A percentile compares a stretch with the other conserved stretches of the same genome.
Conservation (phyloP, 2,329 filamentous ascomycete genomes). For the Hirsutella minnesotensis region DNA sequence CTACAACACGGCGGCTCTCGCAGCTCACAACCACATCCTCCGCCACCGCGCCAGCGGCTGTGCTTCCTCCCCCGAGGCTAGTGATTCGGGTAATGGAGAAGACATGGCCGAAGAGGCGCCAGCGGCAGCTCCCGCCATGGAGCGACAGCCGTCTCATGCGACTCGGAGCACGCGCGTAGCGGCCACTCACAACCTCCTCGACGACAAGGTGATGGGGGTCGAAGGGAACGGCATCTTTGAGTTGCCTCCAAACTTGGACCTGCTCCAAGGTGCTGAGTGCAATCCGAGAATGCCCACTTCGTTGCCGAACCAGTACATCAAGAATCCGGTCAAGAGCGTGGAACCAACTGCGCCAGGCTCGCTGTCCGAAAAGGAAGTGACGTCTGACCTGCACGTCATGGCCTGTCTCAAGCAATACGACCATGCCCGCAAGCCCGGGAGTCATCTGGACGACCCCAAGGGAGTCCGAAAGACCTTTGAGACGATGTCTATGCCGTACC, state of each 20-base stretch:
- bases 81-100: constrained; percentile 39
- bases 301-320: constrained; percentile 46
- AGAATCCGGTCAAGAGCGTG: constrained; percentile 39
- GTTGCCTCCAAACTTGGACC: constrained; percentile 44
- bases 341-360: constrained; percentile 45
- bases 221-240: constrained; percentile 50
- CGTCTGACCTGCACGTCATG: constrained; percentile 46
- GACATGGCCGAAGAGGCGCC: constrained; percentile 33
- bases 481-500: constrained; percentile 36
- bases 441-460: constrained; percentile 41
- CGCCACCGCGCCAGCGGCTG: constrained; percentile 42
- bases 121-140: constrained; percentile 44
- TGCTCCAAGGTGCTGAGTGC: constrained; percentile 37
- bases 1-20: constrained; percentile 50
- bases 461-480: constrained; percentile 45
- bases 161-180: constrained; percentile 50
- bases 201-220: constrained; percentile 46
- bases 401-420: constrained; percentile 46
- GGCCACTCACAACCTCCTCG: constrained; percentile 40
- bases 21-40: constrained; percentile 49
- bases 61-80: constrained; percentile 39
- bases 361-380: constrained; percentile 38
- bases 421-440: constrained; percentile 37
- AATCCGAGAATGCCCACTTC: constrained; percentile 45
- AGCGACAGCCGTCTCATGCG: constrained; percentile 51